Conservation (phyloP, 495 filamentous ascomycete genomes). For the Aspergillus nanangensis region DNA sequence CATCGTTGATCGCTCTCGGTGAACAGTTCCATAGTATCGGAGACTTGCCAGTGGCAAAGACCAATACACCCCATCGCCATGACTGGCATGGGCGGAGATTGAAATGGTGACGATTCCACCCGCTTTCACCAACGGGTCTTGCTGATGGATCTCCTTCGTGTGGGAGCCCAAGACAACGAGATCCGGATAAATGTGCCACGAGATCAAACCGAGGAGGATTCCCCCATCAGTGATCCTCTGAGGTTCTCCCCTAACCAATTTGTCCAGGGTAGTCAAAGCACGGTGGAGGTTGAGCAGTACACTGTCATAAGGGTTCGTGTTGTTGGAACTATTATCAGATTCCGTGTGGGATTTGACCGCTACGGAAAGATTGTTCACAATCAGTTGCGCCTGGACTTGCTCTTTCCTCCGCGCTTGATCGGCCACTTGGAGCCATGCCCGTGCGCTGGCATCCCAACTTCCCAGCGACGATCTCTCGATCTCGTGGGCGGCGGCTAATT, state of each 20-base stretch:
- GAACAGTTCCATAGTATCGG: not conserved
- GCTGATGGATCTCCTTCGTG: not conserved
- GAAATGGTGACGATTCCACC: not conserved
- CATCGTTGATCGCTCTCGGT: no score
- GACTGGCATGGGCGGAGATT: not conserved
- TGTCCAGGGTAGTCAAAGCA: not conserved
- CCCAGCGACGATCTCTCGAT: not conserved
- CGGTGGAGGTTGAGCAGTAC: not conserved
- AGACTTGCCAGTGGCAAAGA: not conserved
- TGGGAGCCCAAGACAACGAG: not conserved
- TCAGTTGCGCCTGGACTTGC: not conserved
- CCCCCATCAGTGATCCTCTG: not conserved
- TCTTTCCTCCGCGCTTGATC: not conserved
- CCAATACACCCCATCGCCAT: not conserved
- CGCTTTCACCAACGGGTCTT: not conserved
- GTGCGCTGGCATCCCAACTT: not conserved
- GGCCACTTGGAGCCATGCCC: not conserved
- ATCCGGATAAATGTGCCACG: not conserved
- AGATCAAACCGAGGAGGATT: not conserved
- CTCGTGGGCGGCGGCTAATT: not conserved
- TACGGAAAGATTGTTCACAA: not conserved
- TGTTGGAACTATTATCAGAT: no score
- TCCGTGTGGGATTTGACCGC: no score
- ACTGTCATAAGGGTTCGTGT: no score
- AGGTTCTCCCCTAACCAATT: not conserved